A percentile compares a stretch with the other conserved stretches of the same genome.
phyloP scores from a whole-genome alignment of 2,329 filamentous ascomycete species.

The Atkinsonella hypoxylon region DNA sequence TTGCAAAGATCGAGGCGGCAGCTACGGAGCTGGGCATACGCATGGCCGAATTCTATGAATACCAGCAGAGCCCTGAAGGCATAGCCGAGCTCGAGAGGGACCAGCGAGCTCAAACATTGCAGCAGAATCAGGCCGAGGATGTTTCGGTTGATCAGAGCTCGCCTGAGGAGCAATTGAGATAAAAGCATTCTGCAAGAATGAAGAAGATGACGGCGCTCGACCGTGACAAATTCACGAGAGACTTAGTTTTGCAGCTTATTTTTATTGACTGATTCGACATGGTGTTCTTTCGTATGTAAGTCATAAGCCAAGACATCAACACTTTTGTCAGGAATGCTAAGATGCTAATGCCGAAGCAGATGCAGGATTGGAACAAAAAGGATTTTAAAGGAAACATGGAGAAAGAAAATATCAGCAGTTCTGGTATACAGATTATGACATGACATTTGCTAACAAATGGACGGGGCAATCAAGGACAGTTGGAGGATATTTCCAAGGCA shows the following conservation, averaged over 20 bases:
- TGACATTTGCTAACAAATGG: not conserved
- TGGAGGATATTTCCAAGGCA: not conserved
- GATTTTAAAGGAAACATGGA: not conserved
- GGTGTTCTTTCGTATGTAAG: conserved; percentile 1
- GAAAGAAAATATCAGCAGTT: not conserved
- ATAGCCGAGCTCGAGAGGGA: conserved; percentile 16
- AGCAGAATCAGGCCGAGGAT: conserved; percentile 12
- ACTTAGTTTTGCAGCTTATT: not conserved
- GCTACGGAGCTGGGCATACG: conserved; percentile 43
- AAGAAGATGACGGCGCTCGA: too few species aligned
- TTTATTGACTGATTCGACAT: not conserved
- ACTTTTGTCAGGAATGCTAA: not conserved
- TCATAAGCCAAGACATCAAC: not conserved
- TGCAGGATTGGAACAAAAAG: not conserved
- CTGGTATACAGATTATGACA: not conserved
- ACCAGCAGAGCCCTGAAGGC: conserved; percentile 16
- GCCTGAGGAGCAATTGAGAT: not conserved
- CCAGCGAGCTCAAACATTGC: conserved; percentile 5
- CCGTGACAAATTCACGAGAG: not conserved
- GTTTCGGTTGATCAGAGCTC: conserved; percentile 9
- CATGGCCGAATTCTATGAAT: conserved; percentile 39
- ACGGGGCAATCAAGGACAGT: not conserved
- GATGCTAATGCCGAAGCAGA: not conserved
- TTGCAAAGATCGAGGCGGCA: conserved; percentile 40
- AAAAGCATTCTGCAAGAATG: not conserved